Evolutionary conservation across 2,329 filamentous ascomycete genomes (phyloP), one percentile per base, ranked within the genome.

Genomic region (Cordyceps militaris): DNA sequence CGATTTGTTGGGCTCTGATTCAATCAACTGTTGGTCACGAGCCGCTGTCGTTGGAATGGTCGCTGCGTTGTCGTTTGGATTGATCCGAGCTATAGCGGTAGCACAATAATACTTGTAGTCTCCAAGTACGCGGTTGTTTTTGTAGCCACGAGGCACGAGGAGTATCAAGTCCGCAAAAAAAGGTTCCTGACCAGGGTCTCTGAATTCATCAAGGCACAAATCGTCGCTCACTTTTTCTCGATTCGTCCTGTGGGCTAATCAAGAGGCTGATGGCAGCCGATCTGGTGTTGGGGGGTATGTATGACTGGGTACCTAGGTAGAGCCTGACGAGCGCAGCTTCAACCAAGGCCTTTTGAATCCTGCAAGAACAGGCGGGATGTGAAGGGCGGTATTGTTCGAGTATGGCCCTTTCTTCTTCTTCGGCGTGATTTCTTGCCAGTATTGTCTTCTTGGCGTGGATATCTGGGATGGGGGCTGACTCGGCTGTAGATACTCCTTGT

Each of bases 401-500:
- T 38, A 19, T 26, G 19, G 11, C 42, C 8, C 26, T 24, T n/a
- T 46, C 23, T 26, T 3, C 16, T 46, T 14, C 43, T 26, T 46
- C 7, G n/a, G n/a, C n/a, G n/a, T n/a, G n/a, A n/a, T n/a, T 38
- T 16, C n/a, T 38, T n/a, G 14, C 14, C n/a, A 6, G 4, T 38
- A n/a, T 38, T 38, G 3, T 38, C n/a, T 38, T 38, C 14, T 38
- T 8, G 34, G 34, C 13, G 10, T 38, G 14, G 49, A 21, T 42
- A 11, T 21, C 36, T 40, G 16, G 36, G 42, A 44, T 34, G 16
- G 13, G 19, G 1, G 50, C 28, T 46, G 40, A 36, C 42, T 46
- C 40, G 51, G 51, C 28, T 54, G 40, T 34, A 30, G 19, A 53
- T 53, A 19, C 50, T 53, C n/a, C 30, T 34, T 26, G n/a, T 50